Percentiles rank a stretch among this genome's conserved stretches.
Evolutionary conservation across 2,329 filamentous ascomycete species (phyloP).

Genomic region (Aspergillus sp.): DNA sequence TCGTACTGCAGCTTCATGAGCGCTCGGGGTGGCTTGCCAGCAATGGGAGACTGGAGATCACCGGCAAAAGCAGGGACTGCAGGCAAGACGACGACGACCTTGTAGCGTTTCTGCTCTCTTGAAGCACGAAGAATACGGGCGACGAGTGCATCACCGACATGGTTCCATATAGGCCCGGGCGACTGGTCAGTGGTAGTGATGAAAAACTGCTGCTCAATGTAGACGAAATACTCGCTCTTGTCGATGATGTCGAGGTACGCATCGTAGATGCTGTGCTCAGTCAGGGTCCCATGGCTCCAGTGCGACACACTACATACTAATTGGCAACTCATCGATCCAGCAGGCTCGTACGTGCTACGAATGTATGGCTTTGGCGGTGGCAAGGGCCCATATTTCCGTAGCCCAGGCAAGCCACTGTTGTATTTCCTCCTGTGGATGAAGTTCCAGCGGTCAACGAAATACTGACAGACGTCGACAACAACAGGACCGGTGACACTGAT

Average conservation of each 20-base stretch:
- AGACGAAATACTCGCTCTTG: not conserved
- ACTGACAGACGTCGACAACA: not conserved
- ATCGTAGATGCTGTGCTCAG: not conserved
- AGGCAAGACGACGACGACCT: not conserved
- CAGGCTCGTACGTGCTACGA: no score
- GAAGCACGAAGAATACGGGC: not conserved
- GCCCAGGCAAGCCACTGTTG: not conserved
- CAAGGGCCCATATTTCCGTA: not conserved
- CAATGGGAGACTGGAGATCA: not conserved
- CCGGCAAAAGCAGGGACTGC: not conserved
- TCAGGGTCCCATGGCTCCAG: not conserved
- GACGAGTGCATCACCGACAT: not conserved
- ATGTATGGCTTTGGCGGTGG: not conserved
- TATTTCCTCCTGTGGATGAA: not conserved
- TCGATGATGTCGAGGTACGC: not conserved
- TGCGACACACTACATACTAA: not conserved
- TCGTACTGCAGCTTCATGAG: conserved; percentile 1
- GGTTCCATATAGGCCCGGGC: not conserved
- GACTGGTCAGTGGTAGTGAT: not conserved
- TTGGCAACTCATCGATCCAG: not conserved
- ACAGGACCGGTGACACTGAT: not conserved
- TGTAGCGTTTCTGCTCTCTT: not conserved
- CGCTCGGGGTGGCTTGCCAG: not conserved
- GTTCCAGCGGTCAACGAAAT: conserved; percentile 1
- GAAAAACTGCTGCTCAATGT: conserved; percentile 1